Conservation (phyloP, 495 filamentous ascomycete genomes). For the Neurospora africana region DNA sequence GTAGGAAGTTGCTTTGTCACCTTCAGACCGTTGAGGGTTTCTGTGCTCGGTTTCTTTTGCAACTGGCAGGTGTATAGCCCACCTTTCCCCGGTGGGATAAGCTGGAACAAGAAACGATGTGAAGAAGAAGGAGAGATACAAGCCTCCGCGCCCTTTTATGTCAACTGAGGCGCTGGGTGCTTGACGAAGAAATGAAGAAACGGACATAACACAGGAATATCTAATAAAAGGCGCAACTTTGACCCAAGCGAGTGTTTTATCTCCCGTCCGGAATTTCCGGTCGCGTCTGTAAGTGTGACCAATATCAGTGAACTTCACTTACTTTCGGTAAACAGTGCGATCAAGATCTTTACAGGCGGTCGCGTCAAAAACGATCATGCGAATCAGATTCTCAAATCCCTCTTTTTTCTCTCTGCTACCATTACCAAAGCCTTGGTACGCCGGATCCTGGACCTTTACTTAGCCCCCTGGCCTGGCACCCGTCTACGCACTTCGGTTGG, state of each 20-base stretch:
- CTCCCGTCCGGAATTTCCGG: not conserved
- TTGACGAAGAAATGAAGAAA: not conserved
- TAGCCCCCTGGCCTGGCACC: not conserved
- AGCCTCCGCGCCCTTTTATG: not conserved
- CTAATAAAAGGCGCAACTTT: not conserved
- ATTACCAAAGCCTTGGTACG: not conserved
- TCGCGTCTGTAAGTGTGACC: not conserved
- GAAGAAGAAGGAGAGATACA: not conserved
- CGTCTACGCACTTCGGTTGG: not conserved
- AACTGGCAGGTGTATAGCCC: not conserved
- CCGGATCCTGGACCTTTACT: not conserved
- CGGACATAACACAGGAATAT: not conserved
- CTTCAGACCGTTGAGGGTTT: not conserved
- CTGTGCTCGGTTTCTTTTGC: not conserved
- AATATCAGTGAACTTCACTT: not conserved
- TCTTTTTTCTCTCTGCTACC: not conserved
- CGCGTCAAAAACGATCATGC: not conserved
- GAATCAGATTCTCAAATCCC: not conserved
- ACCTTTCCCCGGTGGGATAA: not conserved
- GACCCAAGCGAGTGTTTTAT: not conserved
- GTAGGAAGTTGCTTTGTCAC: not conserved
- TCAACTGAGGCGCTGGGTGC: not conserved
- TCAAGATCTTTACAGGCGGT: not conserved
- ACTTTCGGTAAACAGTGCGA: not conserved
- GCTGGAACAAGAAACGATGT: not conserved